Percentiles rank a stretch among this genome's conserved stretches.
phyloP scores from a whole-genome alignment of 1,139 yeast genomes.

The Kodamaea sp. region DNA sequence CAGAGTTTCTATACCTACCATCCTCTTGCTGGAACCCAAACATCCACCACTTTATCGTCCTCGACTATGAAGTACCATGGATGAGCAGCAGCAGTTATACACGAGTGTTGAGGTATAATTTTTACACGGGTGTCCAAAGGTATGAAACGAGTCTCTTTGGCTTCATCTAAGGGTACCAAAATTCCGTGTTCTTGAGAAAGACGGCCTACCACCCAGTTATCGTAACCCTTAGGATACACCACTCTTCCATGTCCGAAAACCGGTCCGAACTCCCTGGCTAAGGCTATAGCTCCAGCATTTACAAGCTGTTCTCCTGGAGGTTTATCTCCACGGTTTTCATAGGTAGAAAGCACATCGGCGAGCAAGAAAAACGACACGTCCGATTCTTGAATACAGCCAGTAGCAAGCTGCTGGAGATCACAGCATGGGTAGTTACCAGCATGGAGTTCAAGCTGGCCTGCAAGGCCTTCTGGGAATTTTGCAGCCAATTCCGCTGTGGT shows the following conservation, averaged over 20 bases:
- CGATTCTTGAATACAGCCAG: conserved; percentile 52
- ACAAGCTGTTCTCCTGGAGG: conserved; percentile 62
- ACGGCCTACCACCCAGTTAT: conserved; percentile 57
- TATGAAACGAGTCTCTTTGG: conserved; percentile 32
- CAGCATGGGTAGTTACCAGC: conserved; percentile 78
- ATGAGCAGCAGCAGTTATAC: conserved; percentile 69
- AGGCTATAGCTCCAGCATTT: conserved; percentile 72
- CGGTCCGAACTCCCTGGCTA: conserved; percentile 64
- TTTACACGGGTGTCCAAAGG: conserved; percentile 57
- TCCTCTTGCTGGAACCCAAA: conserved; percentile 74
- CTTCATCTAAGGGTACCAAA: conserved; percentile 37
- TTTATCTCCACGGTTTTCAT: conserved; percentile 49
- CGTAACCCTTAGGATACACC: conserved; percentile 35
- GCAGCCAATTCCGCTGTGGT: conserved; percentile 21
- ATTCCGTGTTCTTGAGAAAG: conserved; percentile 70
- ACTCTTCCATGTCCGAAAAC: conserved; percentile 52
- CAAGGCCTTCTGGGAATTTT: conserved; percentile 24
- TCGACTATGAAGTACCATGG: conserved; percentile 61
- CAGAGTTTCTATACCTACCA: too few species aligned
- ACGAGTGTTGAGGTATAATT: conserved; percentile 71
- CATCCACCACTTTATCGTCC: conserved; percentile 54
- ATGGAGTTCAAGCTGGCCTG: conserved; percentile 64
- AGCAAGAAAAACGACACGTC: conserved; percentile 58
- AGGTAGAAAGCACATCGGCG: conserved; percentile 65
- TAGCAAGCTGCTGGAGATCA: conserved; percentile 74